phyloP scores from a whole-genome alignment of 768 basidiomycete species.

The Chalciporus chontae region DNA sequence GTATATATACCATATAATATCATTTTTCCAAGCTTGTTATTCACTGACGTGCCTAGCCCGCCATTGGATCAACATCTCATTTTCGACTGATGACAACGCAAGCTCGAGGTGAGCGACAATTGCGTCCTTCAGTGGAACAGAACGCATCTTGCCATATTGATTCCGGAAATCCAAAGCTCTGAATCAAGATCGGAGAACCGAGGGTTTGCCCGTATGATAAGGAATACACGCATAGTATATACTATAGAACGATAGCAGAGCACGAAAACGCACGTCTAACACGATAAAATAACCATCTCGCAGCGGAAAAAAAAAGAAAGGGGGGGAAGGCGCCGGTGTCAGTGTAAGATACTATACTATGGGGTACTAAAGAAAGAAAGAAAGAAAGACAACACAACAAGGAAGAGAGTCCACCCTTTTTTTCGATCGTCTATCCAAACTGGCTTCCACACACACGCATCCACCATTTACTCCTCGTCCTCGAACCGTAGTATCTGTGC shows the following conservation, averaged over 20 bases:
- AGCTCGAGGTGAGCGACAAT: no score
- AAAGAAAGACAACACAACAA: not conserved
- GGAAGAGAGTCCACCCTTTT: not conserved
- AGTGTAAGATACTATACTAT: conserved; percentile 4
- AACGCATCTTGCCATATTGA: no score
- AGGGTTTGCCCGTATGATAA: conserved; percentile 7
- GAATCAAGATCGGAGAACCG: not conserved
- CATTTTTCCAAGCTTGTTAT: no score
- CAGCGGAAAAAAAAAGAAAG: not conserved
- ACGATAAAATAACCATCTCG: not conserved
- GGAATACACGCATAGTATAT: conserved; percentile 3
- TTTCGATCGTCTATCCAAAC: not conserved
- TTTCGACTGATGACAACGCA: no score
- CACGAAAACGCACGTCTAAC: not conserved
- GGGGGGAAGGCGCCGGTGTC: not conserved
- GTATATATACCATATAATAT: no score
- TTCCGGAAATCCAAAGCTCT: no score
- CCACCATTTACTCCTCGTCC: conserved; percentile 55
- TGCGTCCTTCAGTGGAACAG: no score
- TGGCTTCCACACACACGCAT: not conserved
- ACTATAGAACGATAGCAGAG: not conserved
- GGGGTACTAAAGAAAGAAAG: not conserved
- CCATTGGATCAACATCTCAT: no score
- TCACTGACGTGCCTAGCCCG: no score
- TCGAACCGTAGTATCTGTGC: conserved; percentile 84